Evolutionary conservation across 2,329 filamentous ascomycete genomes (phyloP).

Genomic region (Aspergillus fijiensis): DNA sequence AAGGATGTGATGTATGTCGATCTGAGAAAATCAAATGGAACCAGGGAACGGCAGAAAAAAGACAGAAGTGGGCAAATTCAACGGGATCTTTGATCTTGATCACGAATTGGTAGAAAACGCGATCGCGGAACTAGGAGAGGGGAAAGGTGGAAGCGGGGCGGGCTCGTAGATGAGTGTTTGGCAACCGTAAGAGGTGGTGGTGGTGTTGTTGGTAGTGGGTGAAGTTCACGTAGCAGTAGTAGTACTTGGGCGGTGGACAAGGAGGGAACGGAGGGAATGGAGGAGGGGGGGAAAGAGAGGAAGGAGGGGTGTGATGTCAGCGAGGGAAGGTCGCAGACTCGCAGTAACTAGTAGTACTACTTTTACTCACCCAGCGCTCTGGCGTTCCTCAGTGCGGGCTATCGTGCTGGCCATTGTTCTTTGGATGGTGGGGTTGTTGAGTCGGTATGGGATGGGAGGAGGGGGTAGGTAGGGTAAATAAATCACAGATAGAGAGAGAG

Average conservation of each 20-base stretch:
- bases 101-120: constrained; percentile 1
- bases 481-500: constrained; percentile 11
- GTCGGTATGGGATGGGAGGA: constrained; percentile 9
- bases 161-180: background rate
- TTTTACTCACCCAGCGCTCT: constrained; percentile 55
- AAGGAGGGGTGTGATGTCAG: constrained; percentile 41
- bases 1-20: constrained; percentile 10
- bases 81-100: background rate
- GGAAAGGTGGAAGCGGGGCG: background rate
- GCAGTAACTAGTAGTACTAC: constrained; percentile 26
- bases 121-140: background rate
- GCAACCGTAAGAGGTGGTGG: background rate
- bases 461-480: constrained; percentile 12
- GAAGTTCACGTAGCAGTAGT: background rate
- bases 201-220: background rate
- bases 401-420: constrained; percentile 52
- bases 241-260: constrained; percentile 7
- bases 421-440: background rate
- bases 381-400: constrained; percentile 41
- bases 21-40: constrained; percentile 8
- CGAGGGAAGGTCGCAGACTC: constrained; percentile 20
- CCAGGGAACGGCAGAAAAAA: background rate
- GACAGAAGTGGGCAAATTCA: background rate
- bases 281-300: constrained; percentile 22
- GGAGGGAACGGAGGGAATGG: constrained; percentile 11